Evolutionary conservation across 2,329 filamentous ascomycete species (phyloP).

Genomic region (Aspergillus persii): DNA sequence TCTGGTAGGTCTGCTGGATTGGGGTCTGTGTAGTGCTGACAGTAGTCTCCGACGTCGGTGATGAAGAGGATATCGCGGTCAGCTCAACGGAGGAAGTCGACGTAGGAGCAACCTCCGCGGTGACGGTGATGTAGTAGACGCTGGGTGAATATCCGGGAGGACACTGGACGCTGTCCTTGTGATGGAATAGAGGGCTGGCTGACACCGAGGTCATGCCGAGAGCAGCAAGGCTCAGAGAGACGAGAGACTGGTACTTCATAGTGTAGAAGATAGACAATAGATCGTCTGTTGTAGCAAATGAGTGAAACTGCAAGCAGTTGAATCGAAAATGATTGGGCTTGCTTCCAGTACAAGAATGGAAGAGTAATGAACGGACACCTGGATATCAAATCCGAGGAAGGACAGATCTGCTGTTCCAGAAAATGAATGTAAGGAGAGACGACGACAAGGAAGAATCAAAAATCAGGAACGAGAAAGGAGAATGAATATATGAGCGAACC

Average conservation of each 20-base stretch:
- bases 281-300: background rate
- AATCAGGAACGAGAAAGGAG: background rate
- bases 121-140: constrained; percentile 28
- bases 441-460: constrained; percentile 3
- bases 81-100: constrained; percentile 7
- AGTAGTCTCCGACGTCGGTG: constrained; percentile 6
- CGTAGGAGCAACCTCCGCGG: constrained; percentile 15
- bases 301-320: background rate
- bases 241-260: constrained; percentile 28
- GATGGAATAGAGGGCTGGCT: constrained; percentile 19
- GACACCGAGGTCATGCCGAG: constrained; percentile 25
- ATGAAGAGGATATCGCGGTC: constrained; percentile 13
- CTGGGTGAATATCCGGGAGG: constrained; percentile 27
- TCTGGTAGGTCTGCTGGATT: background rate
- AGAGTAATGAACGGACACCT: constrained; percentile 26
- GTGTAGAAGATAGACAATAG: background rate
- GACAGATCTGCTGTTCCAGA: constrained; percentile 23
- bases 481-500: constrained; percentile 1
- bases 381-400: constrained; percentile 26
- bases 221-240: constrained; percentile 23
- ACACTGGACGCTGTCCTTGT: constrained; percentile 20
- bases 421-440: constrained; percentile 14
- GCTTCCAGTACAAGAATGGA: constrained; percentile 14
- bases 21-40: constrained; percentile 5
- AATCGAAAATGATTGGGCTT: constrained; percentile 19